Evolutionary conservation across 2,329 filamentous ascomycete species (phyloP), one percentile per base, ranked within the genome.

Genomic region (Pseudogymnoascus sp.): DNA sequence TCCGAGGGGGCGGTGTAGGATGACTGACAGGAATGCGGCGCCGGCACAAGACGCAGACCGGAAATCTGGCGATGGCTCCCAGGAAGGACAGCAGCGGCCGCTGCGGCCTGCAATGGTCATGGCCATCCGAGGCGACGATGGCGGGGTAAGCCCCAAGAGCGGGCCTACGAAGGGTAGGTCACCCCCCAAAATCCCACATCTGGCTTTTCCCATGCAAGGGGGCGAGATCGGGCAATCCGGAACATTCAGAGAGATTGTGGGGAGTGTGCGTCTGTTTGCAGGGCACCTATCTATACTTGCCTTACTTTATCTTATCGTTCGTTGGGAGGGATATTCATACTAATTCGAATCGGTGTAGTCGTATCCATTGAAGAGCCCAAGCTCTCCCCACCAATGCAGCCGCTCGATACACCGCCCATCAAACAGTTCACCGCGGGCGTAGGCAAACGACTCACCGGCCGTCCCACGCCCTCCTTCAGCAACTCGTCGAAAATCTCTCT

Each of bases 401-500:
- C 59, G 5, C 28, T 35, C 24, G 59, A 61, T 14, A 59, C 26
- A 16, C 26, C 26, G 19, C 53, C 53, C 53, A 31, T 59, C 8
- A 59, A 31, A 31, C 70, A 71, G 62, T 72, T 69, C 62, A 68
- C 59, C 6, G 65, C 64, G 1, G 56, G 60, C 19, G 19, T 65
- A 31, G 63, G 50, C 6, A 66, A 61, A 38, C 61, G 65, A 33
- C 59, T 65, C 56, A 60, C 65, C 7, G 65, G 65, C 14, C 61
- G 65, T 22, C 60, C 62, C 3, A 35, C 60, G n/a, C 60, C 60
- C 6, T 19, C 74, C 5, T 67, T 70, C 60, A 72, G 70, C 62
- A 43, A 43, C 19, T 80, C 80, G 1, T 78, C 81, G 2, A 78
- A 76, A 63, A 75, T 77, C 10, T 84, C 82, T 2, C 66, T 80